phyloP scores from a whole-genome alignment of 164 flowering plant genomes.

The Vitis vinifera region DNA sequence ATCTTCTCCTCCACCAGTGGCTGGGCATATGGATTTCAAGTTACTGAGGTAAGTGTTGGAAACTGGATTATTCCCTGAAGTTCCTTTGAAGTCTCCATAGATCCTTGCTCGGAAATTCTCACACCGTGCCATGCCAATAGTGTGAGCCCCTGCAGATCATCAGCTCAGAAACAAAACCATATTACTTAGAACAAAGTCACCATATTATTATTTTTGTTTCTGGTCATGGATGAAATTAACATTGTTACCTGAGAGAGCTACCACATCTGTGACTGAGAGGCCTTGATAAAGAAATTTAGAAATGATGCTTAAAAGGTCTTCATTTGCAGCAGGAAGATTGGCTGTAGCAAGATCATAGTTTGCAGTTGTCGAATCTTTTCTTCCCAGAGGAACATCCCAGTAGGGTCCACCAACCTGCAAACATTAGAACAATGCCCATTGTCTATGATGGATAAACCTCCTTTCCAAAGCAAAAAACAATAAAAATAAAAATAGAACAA shows the following conservation, averaged over 20 bases:
- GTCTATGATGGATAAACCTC: too few species aligned
- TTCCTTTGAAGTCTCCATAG: conserved; percentile 61
- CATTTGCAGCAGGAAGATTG: conserved; percentile 63
- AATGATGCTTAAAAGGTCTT: conserved; percentile 53
- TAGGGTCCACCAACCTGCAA: conserved; percentile 93
- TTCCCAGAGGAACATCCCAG: conserved; percentile 92
- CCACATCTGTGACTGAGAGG: conserved; percentile 84
- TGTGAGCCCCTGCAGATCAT: conserved; percentile 69
- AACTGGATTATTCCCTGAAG: conserved; percentile 36
- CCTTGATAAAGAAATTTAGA: conserved; percentile 76
- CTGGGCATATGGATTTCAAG: conserved; percentile 61
- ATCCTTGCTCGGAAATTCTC: conserved; percentile 64
- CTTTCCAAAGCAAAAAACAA: not conserved
- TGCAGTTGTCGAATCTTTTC: conserved; percentile 79
- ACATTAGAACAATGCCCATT: not conserved
- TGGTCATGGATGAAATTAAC: too few species aligned
- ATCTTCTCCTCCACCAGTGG: conserved; percentile 45
- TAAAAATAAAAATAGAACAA: not conserved
- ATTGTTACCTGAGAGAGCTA: conserved; percentile 76
- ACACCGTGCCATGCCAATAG: conserved; percentile 90
- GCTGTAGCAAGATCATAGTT: conserved; percentile 44
- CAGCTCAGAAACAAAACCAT: too few species aligned
- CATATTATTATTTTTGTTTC: too few species aligned
- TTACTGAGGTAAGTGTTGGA: conserved; percentile 44
- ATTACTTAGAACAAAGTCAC: too few species aligned